Base-by-base conservation (phyloP, 176 grass and related monocot species). In the Ensete ventricosum region DNA sequence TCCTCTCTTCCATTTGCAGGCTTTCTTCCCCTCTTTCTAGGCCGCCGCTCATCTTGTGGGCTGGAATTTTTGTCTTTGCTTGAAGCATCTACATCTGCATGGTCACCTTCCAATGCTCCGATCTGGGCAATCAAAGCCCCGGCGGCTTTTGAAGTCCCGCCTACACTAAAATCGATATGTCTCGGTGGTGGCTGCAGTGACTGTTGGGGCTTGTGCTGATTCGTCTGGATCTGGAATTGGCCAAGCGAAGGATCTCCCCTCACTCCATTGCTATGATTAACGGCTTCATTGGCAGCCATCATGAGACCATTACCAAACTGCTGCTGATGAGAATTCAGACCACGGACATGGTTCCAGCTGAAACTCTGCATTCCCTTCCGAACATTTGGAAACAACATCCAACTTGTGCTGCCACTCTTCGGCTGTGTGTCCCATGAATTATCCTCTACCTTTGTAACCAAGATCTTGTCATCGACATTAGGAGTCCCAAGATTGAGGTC, bases 1-100 rank as follows among this genome's bases (percentile, higher is more conserved):
- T 97, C 90, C 75, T 91, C 94, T 53, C 90, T 93, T 50, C 94
- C 94, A 24, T 97, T 97, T 25, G 94, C 94, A 9, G 94, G 94
- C 52, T 97, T 97, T 60, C 94, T 89, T 55, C 94, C 94, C 54
- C 94, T 88, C 80, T 97, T 97, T 74, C 90, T 90, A 58, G 94
- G 94, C 9, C 88, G 77, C 11, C 88, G 82, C 10, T 93, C 90
- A 16, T 93, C 90, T 52, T 84, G 25, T 14, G 26, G 52, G 73
- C 60, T 67, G 1, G 34, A 69, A 25, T 78, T 82, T 76, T 92
- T 81, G 11, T 82, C 86, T 71, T 86, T 88, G 80, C 86, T 86
- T 9, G 87, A 68, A 68, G 83, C 90, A 55, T 90, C 82, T 64
- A 85, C 76, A 51, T 86, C 83, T 67, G 76, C 54, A 16, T 66